Base-by-base conservation (phyloP, 1,284 basidiomycete genomes). In the Polyporus tsugae region DNA sequence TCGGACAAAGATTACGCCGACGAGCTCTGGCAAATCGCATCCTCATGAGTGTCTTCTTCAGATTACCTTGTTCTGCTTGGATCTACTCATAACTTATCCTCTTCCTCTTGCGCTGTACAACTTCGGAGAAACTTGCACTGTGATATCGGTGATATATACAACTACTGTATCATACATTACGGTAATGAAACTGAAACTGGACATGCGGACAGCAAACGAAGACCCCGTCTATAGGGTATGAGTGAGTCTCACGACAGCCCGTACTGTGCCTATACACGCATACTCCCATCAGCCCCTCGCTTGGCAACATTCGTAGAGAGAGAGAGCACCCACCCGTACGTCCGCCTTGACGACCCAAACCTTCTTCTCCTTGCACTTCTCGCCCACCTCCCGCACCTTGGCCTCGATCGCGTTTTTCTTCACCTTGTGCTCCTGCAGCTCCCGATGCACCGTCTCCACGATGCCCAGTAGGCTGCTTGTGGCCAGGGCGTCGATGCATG, bases 351-450 rank as follows among this genome's bases (percentile, higher is more conserved):
- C 83, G 41, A 90, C 79, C 92, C 92, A 94, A 69, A 89, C 80
- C 77, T 87, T 93, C 80, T 84, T 86, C 65, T 88, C 84, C 75
- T 87, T 91, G 73, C 87, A 87, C 76, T 92, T 93, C 79, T 91
- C 91, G 19, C 86, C 85, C 15, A 94, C 84, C 77, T 94, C 92
- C 63, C 86, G 84, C 41, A 95, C 82, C 78, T 95, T 95, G 7
- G 88, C 89, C 79, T 94, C 92, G 61, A 95, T 90, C 6, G 91
- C 89, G 60, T 90, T 91, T 83, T 95, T 95, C 83, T 90, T 94
- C 67, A 95, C 86, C 66, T 89, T 90, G 70, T 91, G 81, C 11
- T 77, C 79, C 58, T 86, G 86, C 58, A 95, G 81, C 42, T 91
- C 91, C 70, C 90, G 87, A 74, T 90, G 88, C 69, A 95, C 84